Evolutionary conservation across 2,329 filamentous ascomycete genomes (phyloP).

Genomic region (Fusarium oligoseptatum): DNA sequence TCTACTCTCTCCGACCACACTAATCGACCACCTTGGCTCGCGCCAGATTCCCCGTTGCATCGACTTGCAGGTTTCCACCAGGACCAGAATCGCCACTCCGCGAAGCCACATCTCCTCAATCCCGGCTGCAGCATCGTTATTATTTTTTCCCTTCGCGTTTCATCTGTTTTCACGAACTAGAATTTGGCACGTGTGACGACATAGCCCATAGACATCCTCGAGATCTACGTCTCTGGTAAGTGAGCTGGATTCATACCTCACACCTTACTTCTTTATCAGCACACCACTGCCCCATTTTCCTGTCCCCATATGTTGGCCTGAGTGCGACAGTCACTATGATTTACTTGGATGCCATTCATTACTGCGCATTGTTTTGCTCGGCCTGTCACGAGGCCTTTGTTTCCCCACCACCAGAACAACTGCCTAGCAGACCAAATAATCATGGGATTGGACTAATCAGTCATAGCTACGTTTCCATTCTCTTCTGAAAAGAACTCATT

Average conservation of each 20-base stretch:
- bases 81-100: slow-evolving; percentile 38
- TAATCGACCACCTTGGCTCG: slow-evolving; percentile 44
- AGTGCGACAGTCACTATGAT: slow-evolving; percentile 9
- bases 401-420: slow-evolving; percentile 28
- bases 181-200: slow-evolving; percentile 46
- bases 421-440: slow-evolving; percentile 20
- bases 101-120: slow-evolving; percentile 34
- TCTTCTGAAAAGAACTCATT: slow-evolving; percentile 32
- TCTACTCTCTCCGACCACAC: slow-evolving; percentile 37
- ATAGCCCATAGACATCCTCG: slow-evolving; percentile 46
- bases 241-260: slow-evolving; percentile 14
- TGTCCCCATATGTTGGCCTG: slow-evolving; percentile 9
- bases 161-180: slow-evolving; percentile 47
- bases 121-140: slow-evolving; percentile 25
- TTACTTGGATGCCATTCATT: slow-evolving; percentile 19
- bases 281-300: slow-evolving; percentile 18
- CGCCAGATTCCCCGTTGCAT: slow-evolving; percentile 33
- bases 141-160: slow-evolving; percentile 38
- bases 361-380: slow-evolving; percentile 20
- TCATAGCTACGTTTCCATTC: slow-evolving; percentile 40
- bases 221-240: slow-evolving; percentile 46
- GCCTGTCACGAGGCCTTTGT: slow-evolving; percentile 28
- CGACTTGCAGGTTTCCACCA: slow-evolving; percentile 40
- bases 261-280: slow-evolving; percentile 15
- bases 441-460: slow-evolving; percentile 39